Base-by-base conservation (phyloP, 1,284 basidiomycete genomes). In the Melampsora americana region DNA sequence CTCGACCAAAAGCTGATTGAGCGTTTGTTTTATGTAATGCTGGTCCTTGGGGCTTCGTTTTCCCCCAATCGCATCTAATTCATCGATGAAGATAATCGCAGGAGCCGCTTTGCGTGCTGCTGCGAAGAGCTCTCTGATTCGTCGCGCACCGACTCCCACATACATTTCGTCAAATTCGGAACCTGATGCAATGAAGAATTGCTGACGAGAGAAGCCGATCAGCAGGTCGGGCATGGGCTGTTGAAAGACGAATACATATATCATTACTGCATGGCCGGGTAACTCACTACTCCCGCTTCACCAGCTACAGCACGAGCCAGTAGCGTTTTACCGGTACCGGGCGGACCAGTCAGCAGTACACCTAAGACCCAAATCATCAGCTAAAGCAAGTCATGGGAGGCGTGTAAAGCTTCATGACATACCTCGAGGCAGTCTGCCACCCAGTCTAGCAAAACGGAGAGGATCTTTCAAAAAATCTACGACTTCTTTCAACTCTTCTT, bases 151-250 rank as follows among this genome's bases (percentile, higher is more conserved):
- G 65, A 95, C 92, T 77, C 93, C 93, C 71, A 96, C 94, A 82
- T 93, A 80, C 89, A 97, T 95, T 83, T 99, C 95, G 82, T 99
- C 96, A 79, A 99, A 97, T 81, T 96, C 93, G 65, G 93, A 95
- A 18, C 92, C 93, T 78, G 76, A 82, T 20, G 83, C 85, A 67
- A 85, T 84, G 83, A 94, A 89, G 85, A 94, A 94, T 2, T 92
- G 91, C 80, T 83, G 66, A 78, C 61, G 81, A 82, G 59, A 82
- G 79, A 75, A 82, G 82, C 78, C 12, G 39, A 9, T 39, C 7
- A 39, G 39, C 7, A 39, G 39, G 39, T 39, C 39, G 39, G 9
- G 12, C 39, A 39, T 9, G 3, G 7, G 9, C 35, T 9, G 39
- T 39, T 39, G 39, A 39, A 39, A 39, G 39, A 39, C 39, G 39